Evolutionary conservation across 2,329 filamentous ascomycete species (phyloP), one percentile per base, ranked within the genome.

Genomic region (Neofusicoccum sp.): DNA sequence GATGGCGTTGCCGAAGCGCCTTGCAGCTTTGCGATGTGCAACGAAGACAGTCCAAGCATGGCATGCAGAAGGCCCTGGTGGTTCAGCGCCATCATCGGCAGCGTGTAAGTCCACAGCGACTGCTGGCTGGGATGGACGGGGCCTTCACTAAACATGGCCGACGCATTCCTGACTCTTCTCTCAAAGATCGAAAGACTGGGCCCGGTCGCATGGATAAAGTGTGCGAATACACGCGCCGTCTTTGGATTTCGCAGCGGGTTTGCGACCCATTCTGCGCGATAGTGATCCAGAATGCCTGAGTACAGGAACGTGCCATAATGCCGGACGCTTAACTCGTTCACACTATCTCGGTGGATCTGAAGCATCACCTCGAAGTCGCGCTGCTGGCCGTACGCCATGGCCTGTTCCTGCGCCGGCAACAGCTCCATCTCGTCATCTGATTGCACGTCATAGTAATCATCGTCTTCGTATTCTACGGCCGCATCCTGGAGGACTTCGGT

Each of bases 21-120:
- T 70, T 96, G 89, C 4, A 96, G 80, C 67, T 89, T 90, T 30
- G 93, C 89, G 68, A 97, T 93, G 69, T 98, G 93, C 43, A 97
- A 77, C 72, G 90, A 93, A 26, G 89, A 88, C 36, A 97, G 75
- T 0, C 93, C 93, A 36, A 98, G 84, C 74, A 98, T 96, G 7
- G 93, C 90, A 70, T 98, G 93, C 20, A 98, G 82, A 0, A 98
- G 81, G 0, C 89, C 91, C n/a, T 91, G 90, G 67, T 97, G 86
- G 61, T 88, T 87, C 54, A 98, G 82, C 0, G 95, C 89, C 64
- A 93, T 85, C 63, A 93, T 84, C 80, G 93, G 93, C 66, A 98
- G 86, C 0, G 87, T 93, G 68, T 96, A 87, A 26, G 84, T 87
- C 85, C 86, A 89, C 4, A 82, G 64, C 16, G 75, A 76, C 67